phyloP scores from a whole-genome alignment of 805 yeast species.

The Ogataea ganodermae region DNA sequence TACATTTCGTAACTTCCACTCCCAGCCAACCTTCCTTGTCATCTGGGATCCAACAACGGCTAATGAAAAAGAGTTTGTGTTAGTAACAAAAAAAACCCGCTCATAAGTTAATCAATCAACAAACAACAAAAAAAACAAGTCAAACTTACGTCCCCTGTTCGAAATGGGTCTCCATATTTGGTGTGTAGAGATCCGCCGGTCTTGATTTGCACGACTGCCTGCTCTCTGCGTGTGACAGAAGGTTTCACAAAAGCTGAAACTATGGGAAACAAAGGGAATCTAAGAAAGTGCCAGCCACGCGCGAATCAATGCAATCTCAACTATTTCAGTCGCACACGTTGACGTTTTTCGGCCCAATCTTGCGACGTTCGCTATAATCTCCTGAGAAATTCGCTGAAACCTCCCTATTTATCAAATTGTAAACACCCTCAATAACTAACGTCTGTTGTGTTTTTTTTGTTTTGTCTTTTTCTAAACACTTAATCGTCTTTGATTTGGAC shows the following conservation, averaged over 20 bases:
- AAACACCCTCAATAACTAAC: slow-evolving; percentile 1
- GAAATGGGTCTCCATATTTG: slow-evolving; percentile 29
- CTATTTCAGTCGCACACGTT: not conserved
- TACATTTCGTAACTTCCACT: slow-evolving; percentile 54
- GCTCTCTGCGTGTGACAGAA: not conserved
- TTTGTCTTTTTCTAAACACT: slow-evolving; percentile 5
- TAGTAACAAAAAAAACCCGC: slow-evolving; percentile 8
- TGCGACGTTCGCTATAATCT: not conserved
- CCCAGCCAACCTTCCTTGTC: slow-evolving; percentile 74
- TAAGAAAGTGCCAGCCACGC: not conserved
- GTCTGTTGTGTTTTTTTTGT: not conserved
- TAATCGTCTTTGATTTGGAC: slow-evolving; percentile 12
- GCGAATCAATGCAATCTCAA: not conserved
- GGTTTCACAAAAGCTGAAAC: slow-evolving; percentile 3
- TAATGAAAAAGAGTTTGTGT: slow-evolving; percentile 26
- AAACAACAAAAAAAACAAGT: not conserved
- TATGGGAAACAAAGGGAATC: not conserved
- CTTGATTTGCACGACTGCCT: not conserved
- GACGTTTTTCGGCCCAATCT: not conserved
- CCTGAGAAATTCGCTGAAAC: not conserved
- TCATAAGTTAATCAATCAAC: not conserved
- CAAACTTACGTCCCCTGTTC: slow-evolving; percentile 56
- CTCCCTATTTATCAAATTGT: not conserved
- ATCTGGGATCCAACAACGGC: slow-evolving; percentile 84
- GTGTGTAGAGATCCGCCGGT: not conserved